These are phyloP conservation scores for Rhypophila decipiens DNA, from an alignment of 495 filamentous ascomycete species.

Conservation along the genomic window DNA sequence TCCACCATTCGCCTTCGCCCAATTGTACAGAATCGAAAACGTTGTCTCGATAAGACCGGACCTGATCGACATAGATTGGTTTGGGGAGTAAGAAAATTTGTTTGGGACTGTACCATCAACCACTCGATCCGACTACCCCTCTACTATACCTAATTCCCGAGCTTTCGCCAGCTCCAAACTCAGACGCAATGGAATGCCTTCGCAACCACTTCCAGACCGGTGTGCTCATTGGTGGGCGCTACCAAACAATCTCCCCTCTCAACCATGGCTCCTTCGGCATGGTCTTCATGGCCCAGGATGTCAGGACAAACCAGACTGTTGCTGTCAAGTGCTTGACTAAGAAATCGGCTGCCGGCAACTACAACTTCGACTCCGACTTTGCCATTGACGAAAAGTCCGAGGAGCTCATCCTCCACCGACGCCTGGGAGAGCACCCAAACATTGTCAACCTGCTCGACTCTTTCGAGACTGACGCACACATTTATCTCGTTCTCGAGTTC, in stretches of 20 bases:
- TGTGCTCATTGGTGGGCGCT: conserved; percentile 74
- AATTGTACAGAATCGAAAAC: conserved; percentile 40
- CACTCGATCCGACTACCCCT: conserved; percentile 11
- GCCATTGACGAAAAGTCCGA: conserved; percentile 78
- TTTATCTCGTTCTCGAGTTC: conserved; percentile 91
- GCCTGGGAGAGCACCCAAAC: conserved; percentile 75
- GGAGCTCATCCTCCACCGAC: conserved; percentile 75
- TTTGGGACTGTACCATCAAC: conserved; percentile 28
- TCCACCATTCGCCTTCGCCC: conserved; percentile 12
- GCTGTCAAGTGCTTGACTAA: conserved; percentile 95
- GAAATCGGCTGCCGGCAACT: conserved; percentile 48
- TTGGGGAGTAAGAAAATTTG: conserved; percentile 29
- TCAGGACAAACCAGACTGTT: conserved; percentile 64
- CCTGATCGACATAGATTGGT: conserved; percentile 35
- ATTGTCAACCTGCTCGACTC: conserved; percentile 88
- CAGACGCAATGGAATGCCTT: conserved; percentile 67
- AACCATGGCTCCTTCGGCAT: conserved; percentile 98
- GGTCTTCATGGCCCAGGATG: conserved; percentile 89
- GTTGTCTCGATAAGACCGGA: conserved; percentile 28
- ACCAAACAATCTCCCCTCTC: conserved; percentile 83
- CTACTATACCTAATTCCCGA: conserved; percentile 22
- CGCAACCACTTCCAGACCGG: conserved; percentile 67
- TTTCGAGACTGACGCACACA: conserved; percentile 85
- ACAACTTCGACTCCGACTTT: conserved; percentile 46
- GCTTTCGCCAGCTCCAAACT: conserved; percentile 11